Conservation (phyloP, 2,329 filamentous ascomycete genomes). For the Cladophialophora exuberans region DNA sequence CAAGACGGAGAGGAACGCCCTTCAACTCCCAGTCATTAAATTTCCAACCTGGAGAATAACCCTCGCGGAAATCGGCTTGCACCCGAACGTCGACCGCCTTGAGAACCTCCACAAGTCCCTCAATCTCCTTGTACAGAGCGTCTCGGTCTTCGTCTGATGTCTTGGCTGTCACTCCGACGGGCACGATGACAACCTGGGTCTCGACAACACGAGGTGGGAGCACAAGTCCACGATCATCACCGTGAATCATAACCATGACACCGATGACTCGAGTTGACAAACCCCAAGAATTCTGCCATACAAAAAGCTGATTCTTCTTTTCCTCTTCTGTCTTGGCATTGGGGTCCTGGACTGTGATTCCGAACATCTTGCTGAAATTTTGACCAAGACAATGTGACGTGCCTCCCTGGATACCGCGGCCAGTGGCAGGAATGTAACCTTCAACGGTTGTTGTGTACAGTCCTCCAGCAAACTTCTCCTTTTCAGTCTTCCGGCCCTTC, state of each 20-base stretch:
- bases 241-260: constrained; percentile 98
- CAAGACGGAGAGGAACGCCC: constrained; percentile 89
- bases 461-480: constrained; percentile 96
- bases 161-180: constrained; percentile 90
- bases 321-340: constrained; percentile 70
- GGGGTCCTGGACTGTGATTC: constrained; percentile 95
- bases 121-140: constrained; percentile 74
- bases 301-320: constrained; percentile 70
- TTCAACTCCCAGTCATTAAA: constrained; percentile 99
- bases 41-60: constrained; percentile 93
- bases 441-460: constrained; percentile 97
- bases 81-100: constrained; percentile 74
- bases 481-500: constrained; percentile 91
- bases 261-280: constrained; percentile 95
- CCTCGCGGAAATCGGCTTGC: constrained; percentile 82
- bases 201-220: constrained; percentile 89
- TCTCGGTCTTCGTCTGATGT: constrained; percentile 77
- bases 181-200: constrained; percentile 82
- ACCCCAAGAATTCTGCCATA: constrained; percentile 99
- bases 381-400: constrained; percentile 95
- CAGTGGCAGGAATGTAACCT: constrained; percentile 93
- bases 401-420: constrained; percentile 92
- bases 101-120: constrained; percentile 70
- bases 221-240: constrained; percentile 92
- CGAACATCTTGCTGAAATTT: constrained; percentile 99